Base-by-base conservation (phyloP, 768 basidiomycete species). In the Harrya chromipes region DNA sequence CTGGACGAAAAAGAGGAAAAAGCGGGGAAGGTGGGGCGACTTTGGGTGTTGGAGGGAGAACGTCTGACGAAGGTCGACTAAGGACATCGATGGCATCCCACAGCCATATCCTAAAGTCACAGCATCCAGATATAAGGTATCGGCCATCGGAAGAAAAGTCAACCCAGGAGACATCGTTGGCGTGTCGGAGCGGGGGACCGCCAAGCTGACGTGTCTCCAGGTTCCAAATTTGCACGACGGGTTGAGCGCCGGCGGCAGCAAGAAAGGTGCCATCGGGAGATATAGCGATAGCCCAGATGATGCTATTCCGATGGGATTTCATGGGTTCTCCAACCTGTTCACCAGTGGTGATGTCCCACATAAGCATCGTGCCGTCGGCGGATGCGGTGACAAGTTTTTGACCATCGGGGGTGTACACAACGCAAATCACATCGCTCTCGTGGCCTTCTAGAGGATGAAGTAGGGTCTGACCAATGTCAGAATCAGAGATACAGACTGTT, bases 401-500 rank as follows among this genome's bases (percentile, higher is more conserved):
- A 31, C 64, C 66, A 43, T 70, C 60, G 5, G 62, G 60, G 6
- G 63, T 57, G 48, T 68, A 70, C 17, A 50, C 49, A 50, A 70
- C 65, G 44, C 61, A 65, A 50, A 61, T 52, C 26, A 66, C 64
- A 26, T 57, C 60, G 52, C 56, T 59, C 27, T 62, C 57, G 53
- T 65, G 64, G 36, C 62, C 65, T 36, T 68, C 53, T 49, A 66
- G 56, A 6, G 59, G 55, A 6, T 50, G 55, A 27, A 60, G 43
- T 5, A 64, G 50, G 40, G 55, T 56, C 49, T 76, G 73, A 49
- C 78, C 78, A 46, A 62, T 61, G 54, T 66, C 66, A 6, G 66
- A 44, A 49, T 68, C 59, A 47, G 66, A 70, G 43, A 69, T 47
- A 47, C 67, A 61, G 26, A 67, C 49, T 3, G 67, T 63, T 24